Evolutionary conservation across 495 filamentous ascomycete species (phyloP), one percentile per base, ranked within the genome.

Genomic region (Barbatosphaeria neglecta): DNA sequence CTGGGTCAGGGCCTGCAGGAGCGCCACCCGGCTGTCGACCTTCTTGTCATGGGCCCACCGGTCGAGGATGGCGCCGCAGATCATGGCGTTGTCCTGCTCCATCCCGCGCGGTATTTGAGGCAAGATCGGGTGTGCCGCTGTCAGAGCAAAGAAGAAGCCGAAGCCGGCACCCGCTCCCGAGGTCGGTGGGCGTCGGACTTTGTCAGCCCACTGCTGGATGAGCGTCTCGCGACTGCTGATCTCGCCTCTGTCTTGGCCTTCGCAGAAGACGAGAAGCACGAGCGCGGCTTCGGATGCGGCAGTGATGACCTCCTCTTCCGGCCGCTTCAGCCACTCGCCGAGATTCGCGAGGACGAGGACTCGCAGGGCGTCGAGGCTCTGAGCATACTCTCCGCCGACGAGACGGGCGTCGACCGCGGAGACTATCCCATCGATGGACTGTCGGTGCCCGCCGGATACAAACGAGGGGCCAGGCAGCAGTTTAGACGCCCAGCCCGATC

Each of bases 11-110:
- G 78, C 82, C 49, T 73, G 75, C 1, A 86, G 68, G 37, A 83
- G 77, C 9, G 72, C 63, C 6, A 80, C 76, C 25, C 74, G 68
- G 35, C 74, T 78, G 42, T 82, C 79, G 40, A 83, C 76, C 23
- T 61, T 65, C 45, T 43, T 63, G 62, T 66, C 66, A 1, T 45
- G 49, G 9, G 37, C 44, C 72, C 74, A 76, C 28, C 70, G 61
- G 41, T 64, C 59, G 15, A 54, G 42, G 18, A 68, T 47, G 4
- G 62, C 57, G 17, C 58, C 47, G 44, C 54, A 55, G 10, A 64
- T 56, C 13, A 61, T 16, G 1, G 43, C 41, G 16, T 42, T 45
- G 22, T 55, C 52, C 33, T 50, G 42, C 8, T 56, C 50, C 19
- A 17, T 20, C 15, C 49, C 27, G 1, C 43, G 48, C 22, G 52